phyloP scores from a whole-genome alignment of 1,284 basidiomycete species.

The Amylostereum chailletii region DNA sequence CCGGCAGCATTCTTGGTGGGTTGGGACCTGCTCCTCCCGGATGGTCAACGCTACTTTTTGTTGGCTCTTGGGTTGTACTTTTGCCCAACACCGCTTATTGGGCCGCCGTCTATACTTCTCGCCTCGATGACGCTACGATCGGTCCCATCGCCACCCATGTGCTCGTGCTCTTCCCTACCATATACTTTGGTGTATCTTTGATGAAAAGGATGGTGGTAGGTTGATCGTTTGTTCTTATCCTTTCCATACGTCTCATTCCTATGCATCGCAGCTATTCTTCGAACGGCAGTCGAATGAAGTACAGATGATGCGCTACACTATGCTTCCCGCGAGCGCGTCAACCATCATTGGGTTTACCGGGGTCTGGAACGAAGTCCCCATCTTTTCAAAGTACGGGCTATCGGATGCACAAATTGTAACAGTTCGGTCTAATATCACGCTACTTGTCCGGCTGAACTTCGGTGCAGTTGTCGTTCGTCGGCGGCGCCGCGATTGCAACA shows the following conservation, averaged over 20 bases:
- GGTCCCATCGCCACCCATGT: slow-evolving; percentile 54
- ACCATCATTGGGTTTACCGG: slow-evolving; percentile 8
- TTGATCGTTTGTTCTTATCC: slow-evolving; percentile 6
- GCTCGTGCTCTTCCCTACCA: slow-evolving; percentile 44
- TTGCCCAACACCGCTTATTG: slow-evolving; percentile 59
- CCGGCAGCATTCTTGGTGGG: slow-evolving; percentile 26
- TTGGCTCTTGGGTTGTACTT: slow-evolving; percentile 38
- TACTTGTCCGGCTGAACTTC: not conserved
- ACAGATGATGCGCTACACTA: slow-evolving; percentile 10
- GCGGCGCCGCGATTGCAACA: not conserved
- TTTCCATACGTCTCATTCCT: slow-evolving; percentile 1
- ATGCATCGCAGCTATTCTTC: slow-evolving; percentile 5
- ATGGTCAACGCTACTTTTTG: slow-evolving; percentile 25
- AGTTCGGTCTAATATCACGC: not conserved
- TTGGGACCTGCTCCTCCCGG: slow-evolving; percentile 25
- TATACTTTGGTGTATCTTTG: slow-evolving; percentile 36
- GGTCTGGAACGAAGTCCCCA: slow-evolving; percentile 9
- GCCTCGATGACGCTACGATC: slow-evolving; percentile 38
- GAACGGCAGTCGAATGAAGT: slow-evolving; percentile 4
- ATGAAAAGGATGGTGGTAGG: slow-evolving; percentile 36
- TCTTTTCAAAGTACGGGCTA: slow-evolving; percentile 3
- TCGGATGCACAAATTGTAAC: slow-evolving; percentile 10
- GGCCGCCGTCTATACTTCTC: slow-evolving; percentile 47
- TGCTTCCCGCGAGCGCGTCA: slow-evolving; percentile 12
- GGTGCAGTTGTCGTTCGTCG: not conserved